A percentile compares a stretch with the other conserved stretches of the same genome.
Evolutionary conservation across 352 stramenopile species (phyloP).

Genomic region (Phytophthora agathidicida): DNA sequence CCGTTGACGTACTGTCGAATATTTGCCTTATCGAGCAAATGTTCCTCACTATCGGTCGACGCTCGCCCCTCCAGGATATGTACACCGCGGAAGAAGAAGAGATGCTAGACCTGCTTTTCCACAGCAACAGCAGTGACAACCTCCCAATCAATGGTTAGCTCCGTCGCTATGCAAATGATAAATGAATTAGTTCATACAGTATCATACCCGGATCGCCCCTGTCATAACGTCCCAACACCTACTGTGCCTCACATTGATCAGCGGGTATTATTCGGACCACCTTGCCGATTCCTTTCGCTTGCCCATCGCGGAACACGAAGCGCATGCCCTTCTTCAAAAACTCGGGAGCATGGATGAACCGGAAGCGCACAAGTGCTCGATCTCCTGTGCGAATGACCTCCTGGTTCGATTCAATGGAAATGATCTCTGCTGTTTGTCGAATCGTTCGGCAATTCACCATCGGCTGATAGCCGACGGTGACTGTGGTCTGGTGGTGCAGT

Average conservation of each 20-base stretch:
- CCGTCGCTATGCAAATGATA: conserved; percentile 9
- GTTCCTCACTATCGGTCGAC: conserved; percentile 55
- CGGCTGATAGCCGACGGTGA: conserved; percentile 93
- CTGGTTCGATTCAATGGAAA: conserved; percentile 83
- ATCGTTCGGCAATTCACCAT: conserved; percentile 95
- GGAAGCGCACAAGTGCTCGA: conserved; percentile 88
- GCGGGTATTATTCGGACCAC: conserved; percentile 76
- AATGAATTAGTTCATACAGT: conserved; percentile 22
- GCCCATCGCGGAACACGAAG: conserved; percentile 98
- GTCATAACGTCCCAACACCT: background rate
- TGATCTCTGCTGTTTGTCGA: conserved; percentile 90
- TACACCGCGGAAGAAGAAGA: conserved; percentile 81
- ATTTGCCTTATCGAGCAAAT: conserved; percentile 74
- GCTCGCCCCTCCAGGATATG: conserved; percentile 73
- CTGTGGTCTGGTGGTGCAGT: conserved; percentile 96
- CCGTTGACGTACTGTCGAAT: conserved; percentile 69
- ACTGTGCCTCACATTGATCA: conserved; percentile 25
- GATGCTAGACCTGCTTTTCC: conserved; percentile 65
- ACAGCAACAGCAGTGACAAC: conserved; percentile 31
- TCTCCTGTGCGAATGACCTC: conserved; percentile 92
- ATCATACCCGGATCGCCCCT: background rate
- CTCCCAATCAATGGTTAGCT: conserved; percentile 26
- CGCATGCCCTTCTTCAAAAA: conserved; percentile 96
- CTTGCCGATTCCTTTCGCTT: conserved; percentile 97
- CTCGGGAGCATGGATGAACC: conserved; percentile 93